phyloP scores from a whole-genome alignment of 1,284 basidiomycete species.

The Wolfiporia cocos region DNA sequence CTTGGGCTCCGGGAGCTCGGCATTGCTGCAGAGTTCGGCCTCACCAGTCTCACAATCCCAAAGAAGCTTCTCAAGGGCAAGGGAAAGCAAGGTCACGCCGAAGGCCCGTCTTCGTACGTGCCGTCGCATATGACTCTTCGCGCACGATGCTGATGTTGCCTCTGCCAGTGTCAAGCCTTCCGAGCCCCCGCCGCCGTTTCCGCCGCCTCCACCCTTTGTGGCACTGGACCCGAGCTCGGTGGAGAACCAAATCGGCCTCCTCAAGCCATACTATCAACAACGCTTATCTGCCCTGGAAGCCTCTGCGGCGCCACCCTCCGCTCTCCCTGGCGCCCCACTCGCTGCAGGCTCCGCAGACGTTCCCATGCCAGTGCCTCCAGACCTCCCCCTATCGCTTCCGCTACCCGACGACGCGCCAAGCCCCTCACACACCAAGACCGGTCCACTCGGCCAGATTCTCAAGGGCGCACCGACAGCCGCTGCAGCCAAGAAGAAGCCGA shows the following conservation, averaged over 20 bases:
- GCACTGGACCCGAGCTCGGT: conserved; percentile 60
- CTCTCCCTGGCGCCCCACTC: neutral
- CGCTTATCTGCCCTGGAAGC: conserved; percentile 44
- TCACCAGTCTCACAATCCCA: conserved; percentile 75
- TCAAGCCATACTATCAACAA: conserved; percentile 70
- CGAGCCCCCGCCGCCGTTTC: conserved; percentile 84
- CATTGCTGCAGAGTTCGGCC: conserved; percentile 84
- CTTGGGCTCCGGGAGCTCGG: conserved; percentile 86
- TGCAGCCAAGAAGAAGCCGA: conserved; percentile 34
- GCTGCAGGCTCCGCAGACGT: neutral
- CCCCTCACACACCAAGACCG: conserved; percentile 58
- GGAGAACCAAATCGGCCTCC: conserved; percentile 79
- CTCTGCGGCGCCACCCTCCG: conserved; percentile 3
- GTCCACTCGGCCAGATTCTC: conserved; percentile 68
- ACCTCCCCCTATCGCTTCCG: conserved; percentile 24
- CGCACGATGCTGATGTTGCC: conserved; percentile 4
- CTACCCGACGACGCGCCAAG: conserved; percentile 60
- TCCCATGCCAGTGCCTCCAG: conserved; percentile 1
- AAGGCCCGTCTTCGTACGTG: conserved; percentile 44
- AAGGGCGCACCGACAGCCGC: conserved; percentile 25
- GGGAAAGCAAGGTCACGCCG: conserved; percentile 32
- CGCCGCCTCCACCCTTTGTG: conserved; percentile 77
- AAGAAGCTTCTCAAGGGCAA: conserved; percentile 75
- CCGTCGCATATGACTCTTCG: neutral
- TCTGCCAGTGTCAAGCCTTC: conserved; percentile 46